A percentile compares a stretch with the other conserved stretches of the same genome.
Evolutionary conservation across 495 filamentous ascomycete species (phyloP).

Genomic region (Aspergillus asperescens): DNA sequence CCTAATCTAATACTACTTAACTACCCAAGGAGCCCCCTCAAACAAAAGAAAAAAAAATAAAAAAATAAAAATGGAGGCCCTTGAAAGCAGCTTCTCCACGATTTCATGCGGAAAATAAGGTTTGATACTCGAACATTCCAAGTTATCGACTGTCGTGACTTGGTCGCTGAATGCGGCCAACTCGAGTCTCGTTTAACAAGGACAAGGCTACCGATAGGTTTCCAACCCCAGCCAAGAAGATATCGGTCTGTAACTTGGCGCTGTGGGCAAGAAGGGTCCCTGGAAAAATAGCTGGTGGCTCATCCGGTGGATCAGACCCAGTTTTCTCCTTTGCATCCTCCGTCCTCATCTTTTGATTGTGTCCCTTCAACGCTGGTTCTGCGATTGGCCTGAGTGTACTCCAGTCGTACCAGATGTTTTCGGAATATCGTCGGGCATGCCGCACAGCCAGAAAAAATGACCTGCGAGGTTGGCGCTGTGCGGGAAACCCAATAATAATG

Average conservation of each 20-base stretch:
- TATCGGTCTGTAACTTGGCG: neutral
- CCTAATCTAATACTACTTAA: neutral
- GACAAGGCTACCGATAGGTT: neutral
- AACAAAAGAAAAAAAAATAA: neutral
- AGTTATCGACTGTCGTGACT: no score
- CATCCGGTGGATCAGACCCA: constrained; percentile 10
- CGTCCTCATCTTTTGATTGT: neutral
- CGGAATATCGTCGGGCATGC: neutral
- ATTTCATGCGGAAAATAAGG: constrained; percentile 3
- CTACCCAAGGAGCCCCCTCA: neutral
- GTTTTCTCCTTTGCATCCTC: neutral
- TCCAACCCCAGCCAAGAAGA: neutral
- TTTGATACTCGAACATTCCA: constrained; percentile 10
- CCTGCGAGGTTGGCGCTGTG: neutral
- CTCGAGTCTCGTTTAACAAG: neutral
- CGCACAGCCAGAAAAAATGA: no score
- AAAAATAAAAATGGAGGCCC: neutral
- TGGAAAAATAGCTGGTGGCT: neutral
- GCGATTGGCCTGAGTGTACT: neutral
- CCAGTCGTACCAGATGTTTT: neutral
- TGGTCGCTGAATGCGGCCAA: neutral
- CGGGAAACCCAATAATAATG: neutral
- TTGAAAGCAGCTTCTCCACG: constrained; percentile 9
- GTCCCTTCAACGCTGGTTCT: neutral
- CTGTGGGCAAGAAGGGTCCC: constrained; percentile 1